These are phyloP conservation scores for Bryoerythrophyllum caledonicum DNA, from an alignment of 225 moss, liverwort and hornwort species.

Conservation along the genomic window DNA sequence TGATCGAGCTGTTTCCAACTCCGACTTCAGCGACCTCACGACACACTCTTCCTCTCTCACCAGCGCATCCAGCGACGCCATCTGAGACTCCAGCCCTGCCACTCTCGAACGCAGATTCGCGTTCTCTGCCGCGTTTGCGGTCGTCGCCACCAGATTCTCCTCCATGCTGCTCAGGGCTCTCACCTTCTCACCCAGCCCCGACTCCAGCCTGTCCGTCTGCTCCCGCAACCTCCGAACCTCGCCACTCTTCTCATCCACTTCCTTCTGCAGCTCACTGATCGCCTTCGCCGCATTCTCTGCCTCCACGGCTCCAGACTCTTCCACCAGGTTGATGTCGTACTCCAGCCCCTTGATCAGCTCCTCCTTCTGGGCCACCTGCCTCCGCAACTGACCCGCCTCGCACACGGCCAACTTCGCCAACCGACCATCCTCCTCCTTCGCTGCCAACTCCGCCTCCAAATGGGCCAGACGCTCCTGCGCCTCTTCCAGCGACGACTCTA, in stretches of 20 bases:
- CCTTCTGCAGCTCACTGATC: conserved; percentile 32
- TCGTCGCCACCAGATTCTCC: conserved; percentile 2
- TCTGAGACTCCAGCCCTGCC: conserved; percentile 32
- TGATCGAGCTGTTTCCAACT: conserved; percentile 38
- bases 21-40: conserved; percentile 38
- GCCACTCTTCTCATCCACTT: conserved; percentile 29
- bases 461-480: conserved; percentile 33
- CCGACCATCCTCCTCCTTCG: conserved; percentile 15
- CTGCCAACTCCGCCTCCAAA: conserved; percentile 31
- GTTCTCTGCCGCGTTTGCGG: conserved; percentile 28
- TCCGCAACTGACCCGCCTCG: conserved; percentile 44
- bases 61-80: conserved; percentile 37
- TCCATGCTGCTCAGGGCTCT: conserved; percentile 9
- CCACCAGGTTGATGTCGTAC: conserved; percentile 54
- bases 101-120: conserved; percentile 22
- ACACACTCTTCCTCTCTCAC: conserved; percentile 31
- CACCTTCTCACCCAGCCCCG: conserved; percentile 27
- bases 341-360: conserved; percentile 60
- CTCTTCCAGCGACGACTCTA: conserved; percentile 33
- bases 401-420: conserved; percentile 17
- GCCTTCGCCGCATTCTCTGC: conserved; percentile 42
- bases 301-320: conserved; percentile 47
- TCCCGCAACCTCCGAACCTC: conserved; percentile 27
- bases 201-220: conserved; percentile 35
- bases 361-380: conserved; percentile 52